phyloP scores from a whole-genome alignment of 2,329 filamentous ascomycete genomes.

The Colletotrichum tabaci region DNA sequence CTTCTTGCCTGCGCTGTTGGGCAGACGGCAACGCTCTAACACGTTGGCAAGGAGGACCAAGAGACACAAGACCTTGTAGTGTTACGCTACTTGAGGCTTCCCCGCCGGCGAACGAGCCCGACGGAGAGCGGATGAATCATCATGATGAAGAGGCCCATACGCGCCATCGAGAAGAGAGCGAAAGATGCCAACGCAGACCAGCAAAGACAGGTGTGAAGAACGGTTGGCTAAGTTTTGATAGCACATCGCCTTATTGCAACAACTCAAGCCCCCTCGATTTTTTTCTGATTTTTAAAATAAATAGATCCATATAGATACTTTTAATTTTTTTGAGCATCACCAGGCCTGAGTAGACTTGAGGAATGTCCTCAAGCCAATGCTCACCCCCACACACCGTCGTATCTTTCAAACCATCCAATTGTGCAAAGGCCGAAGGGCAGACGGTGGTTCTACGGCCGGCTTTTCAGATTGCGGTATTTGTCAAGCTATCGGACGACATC shows the following conservation, averaged over 20 bases:
- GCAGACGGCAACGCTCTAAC: background rate
- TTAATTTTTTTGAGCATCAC: background rate
- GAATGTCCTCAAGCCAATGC: background rate
- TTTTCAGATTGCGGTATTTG: slow-evolving; percentile 7
- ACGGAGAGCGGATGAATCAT: background rate
- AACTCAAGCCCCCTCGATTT: no score
- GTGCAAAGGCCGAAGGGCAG: slow-evolving; percentile 23
- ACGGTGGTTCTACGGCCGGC: background rate
- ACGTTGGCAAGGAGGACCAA: background rate
- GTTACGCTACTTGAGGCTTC: background rate
- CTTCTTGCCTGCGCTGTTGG: background rate
- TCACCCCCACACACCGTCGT: background rate
- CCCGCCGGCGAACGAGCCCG: background rate
- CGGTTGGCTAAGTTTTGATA: background rate
- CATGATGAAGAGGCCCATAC: background rate
- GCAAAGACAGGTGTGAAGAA: background rate
- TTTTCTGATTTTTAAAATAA: no score
- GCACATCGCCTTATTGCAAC: no score
- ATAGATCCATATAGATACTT: no score
- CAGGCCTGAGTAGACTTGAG: background rate
- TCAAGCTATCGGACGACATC: slow-evolving; percentile 17
- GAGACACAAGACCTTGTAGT: background rate
- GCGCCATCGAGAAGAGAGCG: no score
- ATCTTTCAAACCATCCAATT: background rate
- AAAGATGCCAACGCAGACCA: background rate